Evolutionary conservation across 1,284 basidiomycete species (phyloP), one percentile per base, ranked within the genome.

Genomic region (Leccinum subrobustum): DNA sequence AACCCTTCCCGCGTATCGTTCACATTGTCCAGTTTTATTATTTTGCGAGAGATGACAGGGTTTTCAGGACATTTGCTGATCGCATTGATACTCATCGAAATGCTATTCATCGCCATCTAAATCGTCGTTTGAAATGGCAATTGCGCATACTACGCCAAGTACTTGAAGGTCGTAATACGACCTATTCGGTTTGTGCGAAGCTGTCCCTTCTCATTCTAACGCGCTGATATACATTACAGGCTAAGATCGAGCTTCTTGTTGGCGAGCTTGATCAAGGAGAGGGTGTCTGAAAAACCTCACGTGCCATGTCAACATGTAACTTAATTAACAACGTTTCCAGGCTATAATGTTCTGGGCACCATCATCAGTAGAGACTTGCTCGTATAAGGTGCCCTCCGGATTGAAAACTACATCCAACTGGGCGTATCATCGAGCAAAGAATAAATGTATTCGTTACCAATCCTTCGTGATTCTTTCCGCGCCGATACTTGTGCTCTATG

Each of bases 351-450:
- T 11, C n/a, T 51, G 16, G 27, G 31, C 25, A 55, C 35, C 52
- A 11, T 56, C 55, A 42, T 9, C 16, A 54, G 39, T 6, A 35
- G 23, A 54, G 31, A 16, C 37, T 64, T 82, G 90, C 89, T 90
- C 80, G 85, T 89, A 88, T 58, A 88, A 91, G 90, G 90, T 92
- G 88, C 90, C 87, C 75, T 79, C 70, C 83, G 83, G 85, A 83
- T 79, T 64, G 70, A 78, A 91, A 81, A 69, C 69, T 75, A 77
- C 81, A 83, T 77, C 82, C 84, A 83, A 82, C 70, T 65, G 78
- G 88, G 90, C 87, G 90, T 92, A 92, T 92, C 74, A 79, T 89
- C 86, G 87, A 90, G 89, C 90, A 83, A 64, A 87, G 54, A 87
- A 8, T 27, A 75, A 71, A 75, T 23, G 42, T 50, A 11, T 31